Conservation (phyloP, 352 stramenopile genomes). For the Pythium periplocum region DNA sequence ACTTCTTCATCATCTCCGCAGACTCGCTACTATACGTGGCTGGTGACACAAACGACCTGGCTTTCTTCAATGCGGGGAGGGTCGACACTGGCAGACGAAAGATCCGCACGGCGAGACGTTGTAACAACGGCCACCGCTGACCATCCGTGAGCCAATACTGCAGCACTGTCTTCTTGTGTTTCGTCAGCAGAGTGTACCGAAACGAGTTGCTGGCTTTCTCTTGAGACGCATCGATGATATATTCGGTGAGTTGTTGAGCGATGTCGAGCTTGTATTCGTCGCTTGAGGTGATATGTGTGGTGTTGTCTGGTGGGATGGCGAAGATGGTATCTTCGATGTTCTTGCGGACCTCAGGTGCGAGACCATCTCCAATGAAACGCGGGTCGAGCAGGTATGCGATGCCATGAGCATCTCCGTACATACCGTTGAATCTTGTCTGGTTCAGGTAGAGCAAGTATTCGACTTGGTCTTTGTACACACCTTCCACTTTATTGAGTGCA, state of each 20-base stretch:
- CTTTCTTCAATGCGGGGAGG: slow-evolving; percentile 2
- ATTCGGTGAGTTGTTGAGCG: slow-evolving; percentile 28
- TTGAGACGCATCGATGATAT: slow-evolving; percentile 22
- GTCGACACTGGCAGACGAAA: slow-evolving; percentile 22
- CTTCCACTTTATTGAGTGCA: slow-evolving; percentile 7
- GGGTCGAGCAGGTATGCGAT: slow-evolving; percentile 30
- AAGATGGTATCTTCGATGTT: slow-evolving; percentile 31
- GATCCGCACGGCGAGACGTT: slow-evolving; percentile 19
- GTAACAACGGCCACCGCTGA: slow-evolving; percentile 23
- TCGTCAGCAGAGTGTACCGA: slow-evolving; percentile 25
- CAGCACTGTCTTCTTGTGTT: slow-evolving; percentile 23
- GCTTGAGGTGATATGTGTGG: not conserved
- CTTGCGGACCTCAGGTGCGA: slow-evolving; percentile 27
- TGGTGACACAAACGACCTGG: not conserved
- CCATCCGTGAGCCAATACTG: slow-evolving; percentile 33
- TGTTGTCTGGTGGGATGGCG: slow-evolving; percentile 10
- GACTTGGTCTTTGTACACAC: slow-evolving; percentile 7
- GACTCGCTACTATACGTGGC: too few species aligned
- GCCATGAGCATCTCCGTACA: slow-evolving; percentile 20
- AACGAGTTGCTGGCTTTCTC: slow-evolving; percentile 16
- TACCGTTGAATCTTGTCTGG: slow-evolving; percentile 21
- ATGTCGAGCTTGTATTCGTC: slow-evolving; percentile 19
- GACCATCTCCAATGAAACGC: slow-evolving; percentile 33
- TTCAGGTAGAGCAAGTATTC: slow-evolving; percentile 15
- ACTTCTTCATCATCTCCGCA: too few species aligned